Evolutionary conservation across 345 rosid genomes (phyloP), one percentile per base, ranked within the genome.

Genomic region (Mallotus nudiflorus): DNA sequence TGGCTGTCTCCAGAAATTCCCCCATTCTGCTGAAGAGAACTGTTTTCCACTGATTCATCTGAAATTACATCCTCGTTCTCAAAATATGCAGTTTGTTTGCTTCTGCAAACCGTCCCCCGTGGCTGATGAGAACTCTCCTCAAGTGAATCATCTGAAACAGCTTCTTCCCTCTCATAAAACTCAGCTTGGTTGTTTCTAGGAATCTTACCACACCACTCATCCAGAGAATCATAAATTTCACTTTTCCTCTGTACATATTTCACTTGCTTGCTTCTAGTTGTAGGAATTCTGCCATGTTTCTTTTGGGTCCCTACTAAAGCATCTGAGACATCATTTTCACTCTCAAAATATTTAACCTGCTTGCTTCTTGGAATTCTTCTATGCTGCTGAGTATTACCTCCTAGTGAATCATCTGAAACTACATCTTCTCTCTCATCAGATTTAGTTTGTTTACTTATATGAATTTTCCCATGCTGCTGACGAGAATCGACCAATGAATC

Each of bases 261-360:
- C 63, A 69, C 68, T 74, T 72, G 78, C 77, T 68, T 75, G 39
- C 72, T 66, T 68, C 64, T 68, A 22, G 74, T 59, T 66, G 65
- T 69, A 27, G 72, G 66, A 51, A 73, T 57, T 69, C 84, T 80
- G 46, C 64, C 74, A 51, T 64, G 64, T 74, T 72, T 84, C 72
- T 51, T 76, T 60, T 70, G 75, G 76, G 70, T 77, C 55, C 78
- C 85, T 65, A 73, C 62, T 24, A 82, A 80, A 75, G 50, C 85
- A 80, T 80, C 82, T 4, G 87, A 84, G 80, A 77, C 81, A 73
- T 61, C 81, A 75, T 81, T 84, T 28, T 85, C 85, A 19, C 84
- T 80, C 51, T 80, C 83, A 63, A 72, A 69, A 66, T 35, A 75
- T 70, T 81, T 78, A 57, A 59, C 46, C 40, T 50, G 77, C 70